Conservation (phyloP, 2,329 filamentous ascomycete species). For the Clonostachys rhizophaga region DNA sequence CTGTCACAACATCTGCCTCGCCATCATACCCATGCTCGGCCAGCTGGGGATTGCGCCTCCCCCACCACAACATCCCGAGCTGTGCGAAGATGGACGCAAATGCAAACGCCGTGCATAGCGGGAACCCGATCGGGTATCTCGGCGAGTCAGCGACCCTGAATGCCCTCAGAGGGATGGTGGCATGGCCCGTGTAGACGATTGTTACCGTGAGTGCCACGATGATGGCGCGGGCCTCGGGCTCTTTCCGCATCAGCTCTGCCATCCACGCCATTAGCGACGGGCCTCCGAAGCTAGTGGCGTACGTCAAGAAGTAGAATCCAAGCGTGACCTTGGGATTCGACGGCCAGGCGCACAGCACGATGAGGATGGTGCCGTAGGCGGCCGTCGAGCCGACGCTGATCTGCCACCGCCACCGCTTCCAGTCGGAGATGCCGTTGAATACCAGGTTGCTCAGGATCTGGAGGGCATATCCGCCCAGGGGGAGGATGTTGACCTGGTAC, state of each 20-base stretch:
- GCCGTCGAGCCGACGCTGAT: conserved; percentile 20
- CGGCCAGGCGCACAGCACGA: conserved; percentile 25
- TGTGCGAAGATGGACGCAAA: conserved; percentile 21
- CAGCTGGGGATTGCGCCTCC: conserved; percentile 12
- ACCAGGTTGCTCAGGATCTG: conserved; percentile 26
- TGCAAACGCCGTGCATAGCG: conserved; percentile 22
- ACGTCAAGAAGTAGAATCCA: conserved; percentile 28
- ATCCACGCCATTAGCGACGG: conserved; percentile 28
- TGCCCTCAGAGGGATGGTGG: conserved; percentile 27
- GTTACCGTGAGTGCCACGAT: conserved; percentile 29
- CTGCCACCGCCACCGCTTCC: conserved; percentile 32
- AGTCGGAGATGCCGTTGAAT: conserved; percentile 26
- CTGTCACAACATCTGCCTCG: no score
- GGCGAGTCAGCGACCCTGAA: conserved; percentile 26
- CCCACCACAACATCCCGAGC: conserved; percentile 22
- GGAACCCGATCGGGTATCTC: conserved; percentile 27
- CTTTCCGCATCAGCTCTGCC: conserved; percentile 22
- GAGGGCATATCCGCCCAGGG: conserved; percentile 19
- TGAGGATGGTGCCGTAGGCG: conserved; percentile 19
- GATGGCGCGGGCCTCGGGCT: conserved; percentile 27
- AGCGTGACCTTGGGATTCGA: conserved; percentile 21
- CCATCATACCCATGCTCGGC: conserved; percentile 6
- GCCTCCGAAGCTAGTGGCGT: conserved; percentile 22
- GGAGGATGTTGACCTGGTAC: conserved; percentile 23
- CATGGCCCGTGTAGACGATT: conserved; percentile 28